Evolutionary conservation across 768 basidiomycete species (phyloP).

Genomic region (Kondoa subrosea): DNA sequence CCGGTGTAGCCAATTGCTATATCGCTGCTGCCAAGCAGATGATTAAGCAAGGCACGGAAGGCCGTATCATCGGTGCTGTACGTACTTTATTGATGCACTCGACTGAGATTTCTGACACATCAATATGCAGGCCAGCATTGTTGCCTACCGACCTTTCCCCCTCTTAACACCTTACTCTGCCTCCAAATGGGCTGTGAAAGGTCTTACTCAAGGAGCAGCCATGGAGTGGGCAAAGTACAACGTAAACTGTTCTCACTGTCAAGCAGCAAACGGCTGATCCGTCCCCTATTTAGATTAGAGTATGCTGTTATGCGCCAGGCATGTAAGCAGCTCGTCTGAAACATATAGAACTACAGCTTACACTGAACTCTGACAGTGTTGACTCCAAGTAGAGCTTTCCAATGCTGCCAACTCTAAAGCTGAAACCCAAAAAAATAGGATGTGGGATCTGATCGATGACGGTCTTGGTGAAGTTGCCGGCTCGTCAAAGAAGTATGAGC

Average conservation of each 20-base stretch:
- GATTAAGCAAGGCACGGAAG: conserved; percentile 8
- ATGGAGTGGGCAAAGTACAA: conserved; percentile 20
- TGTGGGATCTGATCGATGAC: not conserved
- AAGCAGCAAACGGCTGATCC: not conserved
- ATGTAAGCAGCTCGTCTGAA: not conserved
- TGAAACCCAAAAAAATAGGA: not conserved
- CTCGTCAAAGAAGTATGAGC: not conserved
- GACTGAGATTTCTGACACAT: not conserved
- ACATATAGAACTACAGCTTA: not conserved
- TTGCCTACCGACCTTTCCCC: conserved; percentile 16
- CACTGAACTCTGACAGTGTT: not conserved
- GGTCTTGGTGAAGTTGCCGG: not conserved
- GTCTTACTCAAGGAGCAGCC: conserved; percentile 15
- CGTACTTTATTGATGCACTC: not conserved
- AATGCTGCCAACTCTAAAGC: not conserved
- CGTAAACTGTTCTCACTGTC: no score
- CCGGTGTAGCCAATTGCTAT: conserved; percentile 11
- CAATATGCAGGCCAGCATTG: conserved; percentile 20
- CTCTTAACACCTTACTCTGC: conserved; percentile 17
- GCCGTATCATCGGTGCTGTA: not conserved
- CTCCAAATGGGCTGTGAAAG: conserved; percentile 17
- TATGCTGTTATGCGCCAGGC: not conserved
- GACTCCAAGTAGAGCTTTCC: not conserved
- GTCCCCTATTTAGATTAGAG: not conserved
- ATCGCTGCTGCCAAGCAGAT: conserved; percentile 20